Percentiles rank a stretch among this genome's conserved stretches.
Evolutionary conservation across 2,329 filamentous ascomycete genomes (phyloP).

Genomic region (Colletotrichum sp.): DNA sequence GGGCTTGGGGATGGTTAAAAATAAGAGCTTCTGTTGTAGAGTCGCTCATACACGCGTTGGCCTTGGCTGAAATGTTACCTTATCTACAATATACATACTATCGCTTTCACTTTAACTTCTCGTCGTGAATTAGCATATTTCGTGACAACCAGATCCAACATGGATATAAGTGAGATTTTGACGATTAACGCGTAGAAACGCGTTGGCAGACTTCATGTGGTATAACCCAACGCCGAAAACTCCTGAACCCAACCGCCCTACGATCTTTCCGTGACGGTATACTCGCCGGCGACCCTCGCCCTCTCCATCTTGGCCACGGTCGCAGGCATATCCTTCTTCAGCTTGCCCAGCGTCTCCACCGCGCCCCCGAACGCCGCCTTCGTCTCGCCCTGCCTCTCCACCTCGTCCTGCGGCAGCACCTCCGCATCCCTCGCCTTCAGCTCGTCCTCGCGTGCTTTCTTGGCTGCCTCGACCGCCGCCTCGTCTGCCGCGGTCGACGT

Average conservation of each 20-base stretch:
- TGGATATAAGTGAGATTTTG: not conserved
- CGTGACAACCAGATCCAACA: not conserved
- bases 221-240: conserved; percentile 7
- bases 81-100: conserved; percentile 12
- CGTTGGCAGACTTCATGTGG: not conserved
- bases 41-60: conserved; percentile 1
- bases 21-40: conserved; percentile 18
- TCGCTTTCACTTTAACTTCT: not conserved
- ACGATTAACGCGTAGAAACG: not conserved
- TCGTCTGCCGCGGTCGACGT: conserved; percentile 52
- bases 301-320: conserved; percentile 70
- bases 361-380: conserved; percentile 52
- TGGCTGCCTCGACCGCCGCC: conserved; percentile 30
- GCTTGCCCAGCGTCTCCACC: conserved; percentile 53
- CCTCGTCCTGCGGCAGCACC: conserved; percentile 32
- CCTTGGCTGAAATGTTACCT: not conserved
- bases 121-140: not conserved
- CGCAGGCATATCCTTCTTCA: conserved; percentile 66
- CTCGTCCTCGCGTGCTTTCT: conserved; percentile 21
- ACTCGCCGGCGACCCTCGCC: conserved; percentile 63
- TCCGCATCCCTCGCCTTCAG: conserved; percentile 25
- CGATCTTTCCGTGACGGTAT: conserved; percentile 51
- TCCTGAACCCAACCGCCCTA: not conserved
- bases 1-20: conserved; percentile 5
- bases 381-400: conserved; percentile 51